These are phyloP conservation scores for Leonotis leonurus DNA, from an alignment of 257 asterid species.

Conservation along the genomic window DNA sequence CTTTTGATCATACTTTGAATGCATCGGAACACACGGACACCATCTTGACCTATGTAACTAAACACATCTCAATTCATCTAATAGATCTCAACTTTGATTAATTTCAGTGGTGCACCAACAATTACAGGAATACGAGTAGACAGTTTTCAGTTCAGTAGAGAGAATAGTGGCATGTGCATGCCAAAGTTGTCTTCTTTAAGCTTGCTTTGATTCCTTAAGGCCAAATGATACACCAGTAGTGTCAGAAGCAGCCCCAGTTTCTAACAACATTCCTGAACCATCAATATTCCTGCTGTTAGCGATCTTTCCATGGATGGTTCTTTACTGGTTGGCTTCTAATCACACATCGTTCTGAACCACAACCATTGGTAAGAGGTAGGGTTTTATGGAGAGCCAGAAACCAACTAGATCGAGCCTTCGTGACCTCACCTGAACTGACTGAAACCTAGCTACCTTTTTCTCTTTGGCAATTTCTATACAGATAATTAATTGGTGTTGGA, in stretches of 20 bases:
- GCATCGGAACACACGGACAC: neutral
- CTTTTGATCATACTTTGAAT: neutral
- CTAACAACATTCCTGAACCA: slow-evolving; percentile 30
- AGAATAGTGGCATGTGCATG: slow-evolving; percentile 13
- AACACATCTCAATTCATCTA: slow-evolving; percentile 1
- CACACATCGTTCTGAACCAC: neutral
- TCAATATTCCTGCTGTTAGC: slow-evolving; percentile 27
- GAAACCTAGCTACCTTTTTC: neutral
- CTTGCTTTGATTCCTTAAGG: slow-evolving; percentile 76
- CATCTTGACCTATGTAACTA: neutral
- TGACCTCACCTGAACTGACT: neutral
- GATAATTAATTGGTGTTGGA: neutral
- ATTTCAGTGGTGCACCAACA: slow-evolving; percentile 61
- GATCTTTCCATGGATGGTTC: slow-evolving; percentile 78
- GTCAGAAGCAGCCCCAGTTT: slow-evolving; percentile 39
- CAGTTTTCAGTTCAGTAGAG: slow-evolving; percentile 36
- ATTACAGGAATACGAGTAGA: slow-evolving; percentile 70
- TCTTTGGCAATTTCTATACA: neutral
- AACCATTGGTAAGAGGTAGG: neutral
- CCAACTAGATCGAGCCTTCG: slow-evolving; percentile 7
- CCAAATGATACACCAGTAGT: slow-evolving; percentile 35
- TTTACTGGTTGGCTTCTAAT: no score
- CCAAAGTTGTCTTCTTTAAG: slow-evolving; percentile 47
- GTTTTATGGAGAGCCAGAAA: slow-evolving; percentile 7
- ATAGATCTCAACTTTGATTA: slow-evolving; percentile 14